Evolutionary conservation across 1,284 basidiomycete genomes (phyloP).

Genomic region (Fereydounia khargensis): DNA sequence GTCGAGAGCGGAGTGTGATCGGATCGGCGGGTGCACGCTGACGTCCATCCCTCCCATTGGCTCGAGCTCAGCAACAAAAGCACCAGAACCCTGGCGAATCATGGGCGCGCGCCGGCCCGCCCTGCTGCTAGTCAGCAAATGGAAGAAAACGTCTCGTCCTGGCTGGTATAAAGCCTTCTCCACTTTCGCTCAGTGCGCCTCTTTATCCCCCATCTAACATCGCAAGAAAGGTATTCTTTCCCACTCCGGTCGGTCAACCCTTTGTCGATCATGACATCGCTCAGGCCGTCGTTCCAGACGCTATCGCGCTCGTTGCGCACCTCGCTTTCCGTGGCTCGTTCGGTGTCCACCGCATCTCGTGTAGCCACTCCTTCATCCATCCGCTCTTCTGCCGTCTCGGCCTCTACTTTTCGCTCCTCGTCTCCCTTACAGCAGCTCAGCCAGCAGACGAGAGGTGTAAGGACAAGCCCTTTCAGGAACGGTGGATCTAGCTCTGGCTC

Average conservation of each 20-base stretch:
- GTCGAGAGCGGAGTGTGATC: conserved; percentile 1
- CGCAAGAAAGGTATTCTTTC: too few relatives aligned
- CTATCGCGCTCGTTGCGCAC: conserved; percentile 24
- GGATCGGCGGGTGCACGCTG: background rate
- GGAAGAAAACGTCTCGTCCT: too few relatives aligned
- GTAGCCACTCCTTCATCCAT: background rate
- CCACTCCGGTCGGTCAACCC: too few relatives aligned
- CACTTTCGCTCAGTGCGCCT: too few relatives aligned
- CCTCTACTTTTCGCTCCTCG: background rate
- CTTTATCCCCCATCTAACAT: too few relatives aligned
- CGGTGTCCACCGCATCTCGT: conserved; percentile 6
- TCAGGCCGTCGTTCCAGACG: conserved; percentile 34
- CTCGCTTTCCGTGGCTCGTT: conserved; percentile 31
- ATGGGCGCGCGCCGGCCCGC: too few relatives aligned
- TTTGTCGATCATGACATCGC: conserved; percentile 5
- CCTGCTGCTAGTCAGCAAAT: too few relatives aligned
- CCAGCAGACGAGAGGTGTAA: conserved; percentile 29
- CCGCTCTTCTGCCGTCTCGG: background rate
- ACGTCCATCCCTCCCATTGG: too few relatives aligned
- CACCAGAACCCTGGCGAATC: too few relatives aligned
- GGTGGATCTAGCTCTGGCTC: conserved; percentile 2
- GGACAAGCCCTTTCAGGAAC: conserved; percentile 33
- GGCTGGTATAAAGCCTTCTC: too few relatives aligned
- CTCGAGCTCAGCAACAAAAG: too few relatives aligned
- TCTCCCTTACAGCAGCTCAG: conserved; percentile 2